A percentile compares a stretch with the other conserved stretches of the same genome.
Conservation (phyloP, 257 asterid genomes). For the Solanum neorickii region DNA sequence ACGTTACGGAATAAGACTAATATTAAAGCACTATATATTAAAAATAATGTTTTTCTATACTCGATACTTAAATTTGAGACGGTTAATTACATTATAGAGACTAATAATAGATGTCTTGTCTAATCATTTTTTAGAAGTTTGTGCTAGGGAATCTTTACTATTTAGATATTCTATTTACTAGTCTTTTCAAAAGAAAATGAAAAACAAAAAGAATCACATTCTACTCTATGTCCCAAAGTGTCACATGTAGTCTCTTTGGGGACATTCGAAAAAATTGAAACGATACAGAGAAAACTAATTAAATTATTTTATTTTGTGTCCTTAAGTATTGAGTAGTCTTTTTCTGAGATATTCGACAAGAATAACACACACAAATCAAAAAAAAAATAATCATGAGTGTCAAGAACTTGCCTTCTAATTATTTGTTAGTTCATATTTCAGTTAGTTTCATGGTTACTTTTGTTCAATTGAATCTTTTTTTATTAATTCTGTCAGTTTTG, state of each 20-base stretch:
- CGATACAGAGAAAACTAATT: neutral
- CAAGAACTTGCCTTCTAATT: neutral
- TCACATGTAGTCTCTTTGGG: neutral
- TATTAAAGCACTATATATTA: neutral
- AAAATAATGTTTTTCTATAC: accelerated
- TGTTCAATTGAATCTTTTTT: neutral
- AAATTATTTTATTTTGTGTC: neutral
- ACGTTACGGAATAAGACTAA: neutral
- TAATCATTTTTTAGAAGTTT: neutral
- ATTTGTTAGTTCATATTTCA: neutral
- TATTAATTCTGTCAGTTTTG: neutral
- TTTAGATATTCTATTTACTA: neutral
- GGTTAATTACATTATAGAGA: neutral
- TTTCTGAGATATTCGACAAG: neutral
- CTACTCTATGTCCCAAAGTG: neutral
- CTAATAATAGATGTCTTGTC: neutral
- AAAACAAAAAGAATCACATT: neutral
- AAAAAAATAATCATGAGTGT: neutral
- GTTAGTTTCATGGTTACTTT: neutral
- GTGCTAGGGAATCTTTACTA: neutral
- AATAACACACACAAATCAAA: too few relatives aligned
- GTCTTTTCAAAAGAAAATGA: neutral
- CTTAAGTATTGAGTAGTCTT: neutral
- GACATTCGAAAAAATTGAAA: too few relatives aligned
- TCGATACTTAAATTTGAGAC: neutral